Evolutionary conservation across 2,329 filamentous ascomycete genomes (phyloP).

Genomic region (Kalaharituber pfeilii): DNA sequence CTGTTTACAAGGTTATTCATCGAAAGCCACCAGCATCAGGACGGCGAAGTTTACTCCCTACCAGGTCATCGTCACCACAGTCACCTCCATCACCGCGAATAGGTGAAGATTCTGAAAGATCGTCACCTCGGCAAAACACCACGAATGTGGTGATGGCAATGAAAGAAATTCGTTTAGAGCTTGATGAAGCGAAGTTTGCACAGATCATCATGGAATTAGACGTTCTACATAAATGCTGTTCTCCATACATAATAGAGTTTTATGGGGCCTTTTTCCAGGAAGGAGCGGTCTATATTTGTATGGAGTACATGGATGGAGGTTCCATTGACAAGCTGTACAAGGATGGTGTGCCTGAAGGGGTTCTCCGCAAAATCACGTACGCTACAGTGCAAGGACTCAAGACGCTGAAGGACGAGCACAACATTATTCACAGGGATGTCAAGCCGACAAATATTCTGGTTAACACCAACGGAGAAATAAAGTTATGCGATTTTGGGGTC

Average conservation of each 20-base stretch:
- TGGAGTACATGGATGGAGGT: conserved; percentile 97
- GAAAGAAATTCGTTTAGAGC: conserved; percentile 92
- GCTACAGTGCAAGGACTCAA: conserved; percentile 84
- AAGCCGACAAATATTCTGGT: conserved; percentile 97
- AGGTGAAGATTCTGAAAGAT: conserved; percentile 22
- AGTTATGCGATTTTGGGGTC: conserved; percentile 97
- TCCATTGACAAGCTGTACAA: conserved; percentile 92
- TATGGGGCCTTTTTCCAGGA: conserved; percentile 99
- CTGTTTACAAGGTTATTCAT: conserved; percentile 90
- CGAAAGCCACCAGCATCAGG: conserved; percentile 35
- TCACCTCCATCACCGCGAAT: not conserved
- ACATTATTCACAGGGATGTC: conserved; percentile 96
- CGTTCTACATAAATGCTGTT: conserved; percentile 84
- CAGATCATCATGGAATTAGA: conserved; percentile 97
- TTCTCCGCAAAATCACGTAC: conserved; percentile 77
- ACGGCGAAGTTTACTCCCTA: conserved; percentile 42
- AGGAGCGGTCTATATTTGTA: conserved; percentile 96
- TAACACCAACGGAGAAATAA: conserved; percentile 79
- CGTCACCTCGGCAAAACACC: conserved; percentile 34
- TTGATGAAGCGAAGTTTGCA: conserved; percentile 91
- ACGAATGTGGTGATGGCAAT: conserved; percentile 81
- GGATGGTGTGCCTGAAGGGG: conserved; percentile 73
- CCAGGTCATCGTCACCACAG: conserved; percentile 31
- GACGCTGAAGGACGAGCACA: conserved; percentile 89
- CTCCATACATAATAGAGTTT: conserved; percentile 95